Base-by-base conservation (phyloP, 257 asterid species). In the Marsdenia floribunda region DNA sequence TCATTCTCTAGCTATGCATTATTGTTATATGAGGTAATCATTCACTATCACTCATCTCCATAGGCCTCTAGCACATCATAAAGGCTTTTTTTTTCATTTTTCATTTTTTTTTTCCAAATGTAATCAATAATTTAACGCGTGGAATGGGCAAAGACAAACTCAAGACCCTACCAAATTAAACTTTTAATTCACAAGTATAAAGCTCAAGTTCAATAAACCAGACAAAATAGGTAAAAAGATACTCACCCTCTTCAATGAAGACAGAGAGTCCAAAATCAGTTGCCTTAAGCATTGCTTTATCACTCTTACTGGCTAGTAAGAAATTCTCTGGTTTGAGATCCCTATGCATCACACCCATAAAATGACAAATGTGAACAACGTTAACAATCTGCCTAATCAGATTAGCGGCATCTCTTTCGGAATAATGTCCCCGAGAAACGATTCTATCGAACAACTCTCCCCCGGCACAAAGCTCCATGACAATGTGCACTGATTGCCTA, bases 271-370 rank as follows among this genome's bases (percentile, higher is more conserved):
- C 97, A 73, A 91, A 91, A 83, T 90, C 97, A 50, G 96, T 91
- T 0, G 96, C 95, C 68, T 91, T 91, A 9, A 91, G 69, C 90
- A 84, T 91, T 10, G 91, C 91, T 71, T 83, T 86, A 13, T 85
- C 88, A 50, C 85, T 87, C 89, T 91, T 90, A 68, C 88, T 90
- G 12, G 93, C 85, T 19, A 91, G 87, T 85, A 91, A 87, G 89
- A 91, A 91, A 80, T 91, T 91, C 88, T 91, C 97, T 0, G 97
- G 97, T 84, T 91, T 91, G 58, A 91, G 93, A 88, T 91, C 97
- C 84, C 97, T 87, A 81, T 91, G 97, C 91, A 91, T 83, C 80
- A 91, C 97, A 71, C 97, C 97, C 90, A 91, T 82, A 71, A 91
- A 91, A 79, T 91, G 96, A 77, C 97, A 91, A 76, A 90, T 92